Evolutionary conservation across 352 stramenopile genomes (phyloP), one percentile per base, ranked within the genome.

Genomic region (Pythium biforme): DNA sequence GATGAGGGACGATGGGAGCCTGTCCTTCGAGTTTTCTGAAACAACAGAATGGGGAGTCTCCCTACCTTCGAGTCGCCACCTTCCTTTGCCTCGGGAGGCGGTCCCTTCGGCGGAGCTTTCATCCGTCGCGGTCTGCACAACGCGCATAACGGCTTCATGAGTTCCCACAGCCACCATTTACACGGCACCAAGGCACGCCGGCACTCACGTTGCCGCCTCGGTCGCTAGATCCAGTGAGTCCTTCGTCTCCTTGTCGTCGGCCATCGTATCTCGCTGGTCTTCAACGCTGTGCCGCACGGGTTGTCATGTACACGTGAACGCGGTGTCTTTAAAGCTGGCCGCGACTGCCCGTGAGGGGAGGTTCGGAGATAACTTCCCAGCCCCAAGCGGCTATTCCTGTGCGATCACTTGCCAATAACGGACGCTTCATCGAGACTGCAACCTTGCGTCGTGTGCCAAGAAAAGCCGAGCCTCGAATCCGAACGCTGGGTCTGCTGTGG

Each of bases 21-120:
- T 27, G 8, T 25, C 2, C 20, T 26, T 25, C 8, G 31, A 15
- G 7, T 25, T 23, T 0, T 47, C 4, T 9, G 17, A 8, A 47
- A 15, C 4, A 6, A 47, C 40, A 25, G 4, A 27, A 4, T 7
- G 17, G n/a, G 31, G 49, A 22, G 17, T 10, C 6, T n/a, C 2
- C 20, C 11, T 34, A 62, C 64, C 58, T 71, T 71, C 0, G 51
- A 27, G 31, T 67, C 54, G 12, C 29, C 59, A 14, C 22, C 41
- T 19, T 68, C 59, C 51, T 68, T 73, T 14, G 59, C 47, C 25
- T 68, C 66, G 15, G 66, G 59, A 22, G 66, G 54, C 0, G 66
- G 54, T 20, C 51, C 59, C 48, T 72, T 72, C 0, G 66, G 66
- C 11, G 59, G 66, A 26, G 66, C 66, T 43, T 63, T 68, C 31